These are phyloP conservation scores for Termitomyces heimii DNA, from an alignment of 768 basidiomycete genomes.

Conservation along the genomic window DNA sequence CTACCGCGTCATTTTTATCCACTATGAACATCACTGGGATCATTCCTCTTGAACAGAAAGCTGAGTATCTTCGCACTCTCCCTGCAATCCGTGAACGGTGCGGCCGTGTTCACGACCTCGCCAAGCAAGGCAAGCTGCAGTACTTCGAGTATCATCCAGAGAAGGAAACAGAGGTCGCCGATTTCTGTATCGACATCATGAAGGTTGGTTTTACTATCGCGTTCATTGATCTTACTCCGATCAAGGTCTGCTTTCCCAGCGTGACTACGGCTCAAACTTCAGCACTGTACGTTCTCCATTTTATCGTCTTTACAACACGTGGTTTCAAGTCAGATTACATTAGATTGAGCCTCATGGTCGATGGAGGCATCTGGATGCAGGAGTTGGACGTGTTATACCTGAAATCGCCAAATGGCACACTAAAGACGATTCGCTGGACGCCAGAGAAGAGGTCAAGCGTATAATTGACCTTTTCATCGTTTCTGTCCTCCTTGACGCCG, in stretches of 20 bases:
- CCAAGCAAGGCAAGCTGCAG: slow-evolving; percentile 64
- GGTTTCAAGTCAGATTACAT: not conserved
- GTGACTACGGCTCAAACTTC: slow-evolving; percentile 75
- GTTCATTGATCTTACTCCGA: not conserved
- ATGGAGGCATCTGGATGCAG: slow-evolving; percentile 84
- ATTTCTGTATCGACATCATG: slow-evolving; percentile 74
- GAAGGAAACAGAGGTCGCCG: slow-evolving; percentile 61
- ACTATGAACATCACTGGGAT: slow-evolving; percentile 26
- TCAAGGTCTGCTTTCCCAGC: slow-evolving; percentile 30
- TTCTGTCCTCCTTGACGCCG: slow-evolving; percentile 92
- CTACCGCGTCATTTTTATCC: not conserved
- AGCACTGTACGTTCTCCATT: slow-evolving; percentile 38
- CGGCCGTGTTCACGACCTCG: slow-evolving; percentile 69
- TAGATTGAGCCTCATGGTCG: slow-evolving; percentile 86
- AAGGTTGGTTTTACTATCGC: slow-evolving; percentile 41
- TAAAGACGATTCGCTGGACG: slow-evolving; percentile 32
- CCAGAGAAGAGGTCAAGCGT: slow-evolving; percentile 60
- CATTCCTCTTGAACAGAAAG: slow-evolving; percentile 31
- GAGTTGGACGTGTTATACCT: slow-evolving; percentile 54
- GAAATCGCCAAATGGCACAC: slow-evolving; percentile 53
- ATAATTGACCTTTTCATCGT: slow-evolving; percentile 87
- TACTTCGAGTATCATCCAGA: slow-evolving; percentile 86
- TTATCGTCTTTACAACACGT: not conserved
- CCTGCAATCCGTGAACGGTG: slow-evolving; percentile 91
- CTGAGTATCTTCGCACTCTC: slow-evolving; percentile 75